Percentiles rank a stretch among this genome's conserved stretches.
phyloP scores from a whole-genome alignment of 208 protist species.

The Blastocrithidia nonstop region DNA sequence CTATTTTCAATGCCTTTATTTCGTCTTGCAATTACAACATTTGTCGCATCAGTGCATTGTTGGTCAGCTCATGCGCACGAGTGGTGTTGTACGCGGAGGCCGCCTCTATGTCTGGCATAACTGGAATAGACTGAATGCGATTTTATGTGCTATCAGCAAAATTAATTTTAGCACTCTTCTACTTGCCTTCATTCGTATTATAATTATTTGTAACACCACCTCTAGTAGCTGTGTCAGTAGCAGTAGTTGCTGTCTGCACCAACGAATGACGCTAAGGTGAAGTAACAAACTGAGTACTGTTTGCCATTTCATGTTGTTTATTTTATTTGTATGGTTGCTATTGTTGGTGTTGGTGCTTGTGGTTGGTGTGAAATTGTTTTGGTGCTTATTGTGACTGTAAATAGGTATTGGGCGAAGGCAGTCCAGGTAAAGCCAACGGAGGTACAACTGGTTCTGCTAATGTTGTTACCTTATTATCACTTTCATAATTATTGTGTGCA shows the following conservation, averaged over 20 bases:
- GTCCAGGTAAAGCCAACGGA: not conserved
- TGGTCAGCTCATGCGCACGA: conserved; percentile 33
- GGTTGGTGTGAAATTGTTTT: not conserved
- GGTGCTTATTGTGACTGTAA: too few species aligned
- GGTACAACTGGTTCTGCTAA: not conserved
- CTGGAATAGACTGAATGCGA: conserved; percentile 24
- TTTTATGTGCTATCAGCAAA: conserved; percentile 1
- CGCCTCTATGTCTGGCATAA: conserved; percentile 60
- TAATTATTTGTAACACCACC: not conserved
- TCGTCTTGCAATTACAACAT: conserved; percentile 43
- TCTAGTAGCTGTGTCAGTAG: conserved; percentile 1
- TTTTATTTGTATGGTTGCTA: conserved; percentile 1
- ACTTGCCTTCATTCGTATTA: not conserved
- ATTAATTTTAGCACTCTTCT: too few species aligned
- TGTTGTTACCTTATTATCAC: not conserved
- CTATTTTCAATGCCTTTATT: conserved; percentile 23
- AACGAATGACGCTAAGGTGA: too few species aligned
- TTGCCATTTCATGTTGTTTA: not conserved
- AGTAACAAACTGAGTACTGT: too few species aligned
- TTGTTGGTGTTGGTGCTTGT: conserved; percentile 5
- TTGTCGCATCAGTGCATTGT: conserved; percentile 49
- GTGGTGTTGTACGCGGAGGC: conserved; percentile 60
- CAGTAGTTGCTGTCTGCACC: conserved; percentile 4
- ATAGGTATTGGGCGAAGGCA: too few species aligned
- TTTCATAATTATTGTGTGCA: not conserved